phyloP scores from a whole-genome alignment of 495 filamentous ascomycete genomes.

The Pseudomonodictys pantanalensis region DNA sequence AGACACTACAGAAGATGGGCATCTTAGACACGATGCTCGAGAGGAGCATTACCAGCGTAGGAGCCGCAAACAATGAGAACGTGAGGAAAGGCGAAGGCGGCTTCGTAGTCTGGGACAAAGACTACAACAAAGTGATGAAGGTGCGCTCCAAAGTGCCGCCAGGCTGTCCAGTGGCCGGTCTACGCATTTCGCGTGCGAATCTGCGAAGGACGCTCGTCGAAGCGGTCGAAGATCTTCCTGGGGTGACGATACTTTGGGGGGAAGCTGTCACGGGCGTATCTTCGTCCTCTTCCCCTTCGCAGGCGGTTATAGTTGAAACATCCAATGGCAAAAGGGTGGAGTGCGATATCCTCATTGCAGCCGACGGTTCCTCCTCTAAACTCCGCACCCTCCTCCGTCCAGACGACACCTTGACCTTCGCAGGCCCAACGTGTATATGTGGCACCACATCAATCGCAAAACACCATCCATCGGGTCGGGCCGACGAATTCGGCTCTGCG shows the following conservation, averaged over 20 bases:
- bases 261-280: neutral
- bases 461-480: neutral
- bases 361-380: conserved; percentile 6
- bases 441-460: conserved; percentile 5
- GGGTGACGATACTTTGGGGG: conserved; percentile 4
- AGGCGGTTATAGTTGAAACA: neutral
- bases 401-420: conserved; percentile 5
- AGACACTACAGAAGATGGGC: conserved; percentile 36
- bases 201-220: conserved; percentile 16
- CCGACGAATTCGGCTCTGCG: conserved; percentile 3
- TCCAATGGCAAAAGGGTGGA: neutral
- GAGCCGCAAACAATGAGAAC: neutral
- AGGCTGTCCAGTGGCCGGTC: conserved; percentile 16
- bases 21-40: conserved; percentile 33
- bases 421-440: conserved; percentile 7
- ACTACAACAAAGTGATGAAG: conserved; percentile 27
- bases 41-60: neutral
- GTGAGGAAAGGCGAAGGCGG: conserved; percentile 10
- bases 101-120: conserved; percentile 33
- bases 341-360: conserved; percentile 13
- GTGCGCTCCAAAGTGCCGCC: conserved; percentile 2
- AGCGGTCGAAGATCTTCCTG: neutral
- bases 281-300: neutral
- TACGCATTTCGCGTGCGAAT: conserved; percentile 27
- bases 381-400: conserved; percentile 6